A percentile compares a stretch with the other conserved stretches of the same genome.
These are phyloP conservation scores for Theobroma grandiflorum DNA, from an alignment of 441 rosid species.

Conservation along the genomic window DNA sequence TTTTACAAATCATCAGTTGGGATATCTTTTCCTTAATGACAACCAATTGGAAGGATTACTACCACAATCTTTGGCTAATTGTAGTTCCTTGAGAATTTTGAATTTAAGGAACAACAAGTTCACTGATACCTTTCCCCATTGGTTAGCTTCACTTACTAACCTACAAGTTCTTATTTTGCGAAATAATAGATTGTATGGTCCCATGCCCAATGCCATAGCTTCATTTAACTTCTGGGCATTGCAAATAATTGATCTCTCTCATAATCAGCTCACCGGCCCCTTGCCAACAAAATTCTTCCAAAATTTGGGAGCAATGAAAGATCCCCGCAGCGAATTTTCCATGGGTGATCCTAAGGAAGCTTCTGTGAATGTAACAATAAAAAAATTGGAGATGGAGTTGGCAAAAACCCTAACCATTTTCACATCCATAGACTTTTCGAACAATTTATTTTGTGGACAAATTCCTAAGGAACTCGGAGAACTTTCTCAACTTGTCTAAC, in stretches of 20 bases:
- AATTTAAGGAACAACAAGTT: conserved; percentile 28
- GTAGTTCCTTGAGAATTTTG: conserved; percentile 22
- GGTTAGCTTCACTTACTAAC: not conserved
- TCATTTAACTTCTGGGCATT: not conserved
- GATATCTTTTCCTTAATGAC: not conserved
- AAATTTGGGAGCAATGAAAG: conserved; percentile 16
- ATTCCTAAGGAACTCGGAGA: no score
- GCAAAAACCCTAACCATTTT: no score
- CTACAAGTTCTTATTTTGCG: not conserved
- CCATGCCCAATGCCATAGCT: not conserved
- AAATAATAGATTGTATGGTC: not conserved
- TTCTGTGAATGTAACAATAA: not conserved
- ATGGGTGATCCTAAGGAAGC: not conserved
- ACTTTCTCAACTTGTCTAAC: no score
- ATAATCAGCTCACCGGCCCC: conserved; percentile 20
- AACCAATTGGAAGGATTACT: conserved; percentile 27
- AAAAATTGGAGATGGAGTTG: no score
- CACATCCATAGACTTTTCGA: no score
- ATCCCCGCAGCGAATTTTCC: no score
- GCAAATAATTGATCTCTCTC: conserved; percentile 18
- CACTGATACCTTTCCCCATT: conserved; percentile 27
- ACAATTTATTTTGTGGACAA: no score
- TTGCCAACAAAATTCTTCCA: conserved; percentile 8
- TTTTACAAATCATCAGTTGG: not conserved
- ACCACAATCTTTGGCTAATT: not conserved